Evolutionary conservation across 1,284 basidiomycete genomes (phyloP).

Genomic region (Leccinum solheimii): DNA sequence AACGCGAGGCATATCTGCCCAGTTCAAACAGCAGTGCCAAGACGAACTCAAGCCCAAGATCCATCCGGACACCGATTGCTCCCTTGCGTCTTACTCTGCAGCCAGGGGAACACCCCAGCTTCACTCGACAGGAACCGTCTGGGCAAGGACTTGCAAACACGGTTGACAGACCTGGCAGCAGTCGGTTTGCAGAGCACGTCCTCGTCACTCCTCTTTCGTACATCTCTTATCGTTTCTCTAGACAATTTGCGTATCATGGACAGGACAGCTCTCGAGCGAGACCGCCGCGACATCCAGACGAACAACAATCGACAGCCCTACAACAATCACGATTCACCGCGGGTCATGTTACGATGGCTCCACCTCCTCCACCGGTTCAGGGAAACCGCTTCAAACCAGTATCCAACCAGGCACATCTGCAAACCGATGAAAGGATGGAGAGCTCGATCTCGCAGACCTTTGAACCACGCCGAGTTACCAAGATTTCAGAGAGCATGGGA

Average conservation of each 20-base stretch:
- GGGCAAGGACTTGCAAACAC: slow-evolving; percentile 23
- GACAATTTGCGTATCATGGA: slow-evolving; percentile 60
- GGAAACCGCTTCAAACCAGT: slow-evolving; percentile 32
- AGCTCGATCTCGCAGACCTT: slow-evolving; percentile 7
- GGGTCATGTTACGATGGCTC: slow-evolving; percentile 24
- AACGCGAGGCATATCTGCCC: slow-evolving; percentile 16
- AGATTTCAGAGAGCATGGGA: slow-evolving; percentile 22
- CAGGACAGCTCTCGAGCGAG: slow-evolving; percentile 42
- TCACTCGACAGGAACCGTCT: slow-evolving; percentile 37
- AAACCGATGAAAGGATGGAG: slow-evolving; percentile 13
- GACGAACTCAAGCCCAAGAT: slow-evolving; percentile 58
- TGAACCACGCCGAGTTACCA: slow-evolving; percentile 16
- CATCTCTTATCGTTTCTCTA: slow-evolving; percentile 31
- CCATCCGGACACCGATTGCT: slow-evolving; percentile 48
- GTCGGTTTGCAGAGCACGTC: slow-evolving; percentile 50
- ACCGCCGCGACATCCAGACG: slow-evolving; percentile 36
- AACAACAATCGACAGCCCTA: slow-evolving; percentile 38
- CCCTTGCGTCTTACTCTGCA: slow-evolving; percentile 62
- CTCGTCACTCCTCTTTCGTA: slow-evolving; percentile 5
- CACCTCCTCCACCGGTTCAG: slow-evolving; percentile 26
- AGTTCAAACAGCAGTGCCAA: slow-evolving; percentile 33
- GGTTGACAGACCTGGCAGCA: slow-evolving; percentile 44
- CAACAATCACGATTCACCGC: slow-evolving; percentile 16
- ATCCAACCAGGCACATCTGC: slow-evolving; percentile 8
- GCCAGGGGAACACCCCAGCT: slow-evolving; percentile 50